phyloP scores from a whole-genome alignment of 805 yeast genomes.

The Candida insectalens region DNA sequence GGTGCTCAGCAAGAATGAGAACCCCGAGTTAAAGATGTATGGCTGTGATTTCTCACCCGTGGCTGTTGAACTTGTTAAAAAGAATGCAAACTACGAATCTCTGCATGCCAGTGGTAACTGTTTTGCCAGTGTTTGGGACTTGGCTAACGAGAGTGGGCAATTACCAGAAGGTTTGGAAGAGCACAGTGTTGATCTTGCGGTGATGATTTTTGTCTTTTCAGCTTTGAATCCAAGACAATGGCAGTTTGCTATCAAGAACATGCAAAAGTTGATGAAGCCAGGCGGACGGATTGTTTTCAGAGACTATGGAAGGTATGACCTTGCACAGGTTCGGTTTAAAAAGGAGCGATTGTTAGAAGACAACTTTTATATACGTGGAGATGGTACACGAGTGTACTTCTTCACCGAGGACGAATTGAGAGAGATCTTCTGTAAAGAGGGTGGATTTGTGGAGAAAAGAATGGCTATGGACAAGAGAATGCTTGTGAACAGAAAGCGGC shows the following conservation, averaged over 20 bases:
- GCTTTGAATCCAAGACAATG: slow-evolving; percentile 91
- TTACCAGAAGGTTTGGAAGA: slow-evolving; percentile 82
- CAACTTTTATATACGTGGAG: slow-evolving; percentile 93
- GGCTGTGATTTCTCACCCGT: slow-evolving; percentile 88
- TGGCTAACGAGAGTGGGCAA: slow-evolving; percentile 61
- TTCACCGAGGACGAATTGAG: slow-evolving; percentile 88
- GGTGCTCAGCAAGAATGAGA: slow-evolving; percentile 70
- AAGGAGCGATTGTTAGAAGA: slow-evolving; percentile 80
- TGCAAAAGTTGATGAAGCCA: slow-evolving; percentile 71
- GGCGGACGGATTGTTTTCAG: slow-evolving; percentile 86
- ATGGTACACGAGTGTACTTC: slow-evolving; percentile 95
- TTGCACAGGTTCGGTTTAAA: slow-evolving; percentile 92
- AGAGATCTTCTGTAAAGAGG: slow-evolving; percentile 50
- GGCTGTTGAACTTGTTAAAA: slow-evolving; percentile 79
- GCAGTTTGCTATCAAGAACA: slow-evolving; percentile 67
- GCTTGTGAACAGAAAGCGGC: slow-evolving; percentile 84
- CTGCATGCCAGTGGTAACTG: slow-evolving; percentile 28
- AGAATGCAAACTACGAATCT: slow-evolving; percentile 48
- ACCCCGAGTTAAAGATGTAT: slow-evolving; percentile 58
- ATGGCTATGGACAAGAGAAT: slow-evolving; percentile 88
- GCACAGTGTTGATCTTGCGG: slow-evolving; percentile 79
- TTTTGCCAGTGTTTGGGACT: slow-evolving; percentile 90
- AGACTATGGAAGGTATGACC: slow-evolving; percentile 92
- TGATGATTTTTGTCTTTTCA: slow-evolving; percentile 91
- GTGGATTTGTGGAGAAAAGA: slow-evolving; percentile 53